These are phyloP conservation scores for Physcomitrium patens DNA, from an alignment of 225 moss, liverwort and hornwort genomes.

Conservation along the genomic window DNA sequence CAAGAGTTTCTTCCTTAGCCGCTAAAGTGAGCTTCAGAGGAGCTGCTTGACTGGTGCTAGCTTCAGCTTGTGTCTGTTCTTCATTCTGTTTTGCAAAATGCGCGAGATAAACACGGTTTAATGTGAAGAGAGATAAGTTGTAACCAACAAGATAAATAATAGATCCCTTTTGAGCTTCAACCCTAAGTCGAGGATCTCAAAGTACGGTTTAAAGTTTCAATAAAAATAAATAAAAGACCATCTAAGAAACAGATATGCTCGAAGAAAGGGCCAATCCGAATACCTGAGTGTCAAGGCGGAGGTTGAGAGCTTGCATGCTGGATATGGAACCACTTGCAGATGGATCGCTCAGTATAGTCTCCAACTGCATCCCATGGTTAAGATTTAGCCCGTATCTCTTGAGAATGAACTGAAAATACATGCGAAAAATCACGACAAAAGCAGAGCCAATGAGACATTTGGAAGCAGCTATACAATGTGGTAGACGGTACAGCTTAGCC, in stretches of 20 bases:
- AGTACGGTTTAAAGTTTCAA: neutral
- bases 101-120: constrained; percentile 17
- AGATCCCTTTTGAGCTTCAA: constrained; percentile 9
- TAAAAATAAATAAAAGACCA: neutral
- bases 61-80: constrained; percentile 43
- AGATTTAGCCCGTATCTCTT: constrained; percentile 25
- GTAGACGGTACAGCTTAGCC: neutral
- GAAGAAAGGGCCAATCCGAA: constrained; percentile 2
- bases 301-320: constrained; percentile 59
- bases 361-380: constrained; percentile 60
- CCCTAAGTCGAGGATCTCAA: neutral
- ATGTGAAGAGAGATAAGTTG: neutral
- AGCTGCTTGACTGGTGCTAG: constrained; percentile 52
- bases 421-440: neutral
- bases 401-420: constrained; percentile 4
- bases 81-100: constrained; percentile 44
- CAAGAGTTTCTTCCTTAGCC: constrained; percentile 72
- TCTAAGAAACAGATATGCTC: neutral
- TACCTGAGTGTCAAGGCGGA: constrained; percentile 78
- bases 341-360: constrained; percentile 66
- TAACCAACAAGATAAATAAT: neutral
- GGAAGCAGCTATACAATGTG: neutral
- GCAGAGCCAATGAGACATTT: neutral
- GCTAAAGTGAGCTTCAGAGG: constrained; percentile 57
- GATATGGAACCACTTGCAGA: constrained; percentile 67